Conservation (phyloP, 805 yeast species). For the Starmerella khaoyaiensis region DNA sequence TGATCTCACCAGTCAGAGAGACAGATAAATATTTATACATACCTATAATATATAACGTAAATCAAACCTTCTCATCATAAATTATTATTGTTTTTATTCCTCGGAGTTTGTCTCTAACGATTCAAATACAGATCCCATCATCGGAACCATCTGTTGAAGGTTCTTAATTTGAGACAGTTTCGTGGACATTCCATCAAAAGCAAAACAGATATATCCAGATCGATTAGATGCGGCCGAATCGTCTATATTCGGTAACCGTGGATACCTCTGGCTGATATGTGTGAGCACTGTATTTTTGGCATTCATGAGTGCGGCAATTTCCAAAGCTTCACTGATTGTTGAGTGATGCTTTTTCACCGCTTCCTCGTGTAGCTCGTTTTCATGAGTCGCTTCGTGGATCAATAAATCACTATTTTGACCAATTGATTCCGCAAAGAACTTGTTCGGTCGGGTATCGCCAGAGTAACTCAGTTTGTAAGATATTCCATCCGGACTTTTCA, state of each 20-base stretch:
- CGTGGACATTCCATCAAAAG: constrained; percentile 55
- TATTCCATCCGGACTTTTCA: not conserved
- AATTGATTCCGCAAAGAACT: constrained; percentile 41
- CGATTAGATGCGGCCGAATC: constrained; percentile 5
- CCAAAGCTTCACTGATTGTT: constrained; percentile 76
- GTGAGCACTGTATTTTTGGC: constrained; percentile 64
- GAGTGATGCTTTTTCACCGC: constrained; percentile 76
- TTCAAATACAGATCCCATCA: constrained; percentile 18
- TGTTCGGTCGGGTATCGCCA: constrained; percentile 87
- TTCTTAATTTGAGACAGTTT: constrained; percentile 33
- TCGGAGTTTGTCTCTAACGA: constrained; percentile 15
- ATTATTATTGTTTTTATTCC: not conserved
- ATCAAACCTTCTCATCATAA: not conserved
- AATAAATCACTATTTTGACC: constrained; percentile 60
- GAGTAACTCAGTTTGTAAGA: constrained; percentile 69
- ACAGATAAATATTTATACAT: too few relatives aligned
- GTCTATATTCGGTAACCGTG: constrained; percentile 35
- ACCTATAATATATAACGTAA: not conserved
- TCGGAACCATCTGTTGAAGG: constrained; percentile 21
- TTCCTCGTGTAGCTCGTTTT: constrained; percentile 60
- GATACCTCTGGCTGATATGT: constrained; percentile 86
- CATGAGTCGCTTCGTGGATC: constrained; percentile 89
- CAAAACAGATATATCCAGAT: constrained; percentile 32
- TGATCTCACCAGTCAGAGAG: too few relatives aligned
- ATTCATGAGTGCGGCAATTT: constrained; percentile 55